Conservation (phyloP, 2,329 filamentous ascomycete species). For the Thielaviopsis euricoi region DNA sequence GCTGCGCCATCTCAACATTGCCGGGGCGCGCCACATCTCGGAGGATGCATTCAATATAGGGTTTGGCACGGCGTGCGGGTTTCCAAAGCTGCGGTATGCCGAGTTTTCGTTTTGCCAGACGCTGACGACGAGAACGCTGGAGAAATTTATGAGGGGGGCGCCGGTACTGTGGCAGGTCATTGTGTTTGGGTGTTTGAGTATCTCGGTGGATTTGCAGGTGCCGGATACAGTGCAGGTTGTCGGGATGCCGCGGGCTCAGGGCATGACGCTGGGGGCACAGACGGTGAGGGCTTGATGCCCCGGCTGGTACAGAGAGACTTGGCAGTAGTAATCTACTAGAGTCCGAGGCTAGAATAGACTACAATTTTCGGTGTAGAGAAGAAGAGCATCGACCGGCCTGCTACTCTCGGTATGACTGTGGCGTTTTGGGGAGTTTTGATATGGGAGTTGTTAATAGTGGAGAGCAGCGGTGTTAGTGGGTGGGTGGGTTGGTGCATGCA, state of each 20-base stretch:
- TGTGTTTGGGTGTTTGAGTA: slow-evolving; percentile 50
- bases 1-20: slow-evolving; percentile 56
- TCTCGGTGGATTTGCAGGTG: slow-evolving; percentile 32
- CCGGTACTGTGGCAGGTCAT: slow-evolving; percentile 42
- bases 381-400: too few relatives aligned
- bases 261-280: slow-evolving; percentile 3
- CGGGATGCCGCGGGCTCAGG: slow-evolving; percentile 27
- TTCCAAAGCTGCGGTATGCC: slow-evolving; percentile 52
- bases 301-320: too few relatives aligned
- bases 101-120: slow-evolving; percentile 64
- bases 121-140: slow-evolving; percentile 48
- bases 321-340: too few relatives aligned
- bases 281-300: not conserved
- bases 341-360: too few relatives aligned
- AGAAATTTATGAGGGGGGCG: slow-evolving; percentile 46
- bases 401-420: too few relatives aligned
- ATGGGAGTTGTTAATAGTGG: too few relatives aligned
- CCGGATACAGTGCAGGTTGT: slow-evolving; percentile 39
- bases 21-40: slow-evolving; percentile 69
- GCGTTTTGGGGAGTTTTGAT: too few relatives aligned
- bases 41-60: slow-evolving; percentile 55
- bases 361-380: too few relatives aligned
- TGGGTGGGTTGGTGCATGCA: too few relatives aligned
- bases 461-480: too few relatives aligned
- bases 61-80: slow-evolving; percentile 44